Conservation (phyloP, 371 early-diverging fungal species). For the Mortierella sp. region DNA sequence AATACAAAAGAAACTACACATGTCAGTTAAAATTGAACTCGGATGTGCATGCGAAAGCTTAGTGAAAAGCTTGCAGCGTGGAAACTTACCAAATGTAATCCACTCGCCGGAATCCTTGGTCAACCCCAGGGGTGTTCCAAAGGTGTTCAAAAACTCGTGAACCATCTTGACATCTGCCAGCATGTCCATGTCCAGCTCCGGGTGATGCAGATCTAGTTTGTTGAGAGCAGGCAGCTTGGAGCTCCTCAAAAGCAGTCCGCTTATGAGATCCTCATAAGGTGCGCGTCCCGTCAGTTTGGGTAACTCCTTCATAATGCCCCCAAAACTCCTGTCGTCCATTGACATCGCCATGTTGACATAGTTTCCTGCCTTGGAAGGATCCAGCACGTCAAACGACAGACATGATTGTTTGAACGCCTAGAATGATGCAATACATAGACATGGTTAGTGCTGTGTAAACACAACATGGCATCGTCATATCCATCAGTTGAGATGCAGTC, state of each 20-base stretch:
- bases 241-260: slow-evolving; percentile 43
- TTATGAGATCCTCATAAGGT: slow-evolving; percentile 49
- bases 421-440: neutral
- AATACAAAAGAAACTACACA: neutral
- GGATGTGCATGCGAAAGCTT: neutral
- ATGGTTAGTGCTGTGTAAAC: neutral
- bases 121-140: slow-evolving; percentile 47
- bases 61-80: neutral
- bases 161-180: slow-evolving; percentile 57
- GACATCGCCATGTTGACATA: slow-evolving; percentile 30
- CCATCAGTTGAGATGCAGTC: neutral
- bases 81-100: slow-evolving; percentile 46
- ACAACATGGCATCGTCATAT: neutral
- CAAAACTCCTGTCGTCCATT: slow-evolving; percentile 24
- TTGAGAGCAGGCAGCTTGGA: slow-evolving; percentile 37
- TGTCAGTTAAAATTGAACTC: neutral
- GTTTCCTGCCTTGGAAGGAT: slow-evolving; percentile 29
- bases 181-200: slow-evolving; percentile 52
- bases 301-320: slow-evolving; percentile 38
- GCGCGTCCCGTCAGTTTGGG: slow-evolving; percentile 54
- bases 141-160: slow-evolving; percentile 54
- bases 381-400: slow-evolving; percentile 45
- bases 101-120: slow-evolving; percentile 55
- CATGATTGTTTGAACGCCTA: slow-evolving; percentile 52
- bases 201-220: slow-evolving; percentile 36